Evolutionary conservation across 208 protist genomes (phyloP).

Genomic region (Acanthamoeba divionensis): DNA sequence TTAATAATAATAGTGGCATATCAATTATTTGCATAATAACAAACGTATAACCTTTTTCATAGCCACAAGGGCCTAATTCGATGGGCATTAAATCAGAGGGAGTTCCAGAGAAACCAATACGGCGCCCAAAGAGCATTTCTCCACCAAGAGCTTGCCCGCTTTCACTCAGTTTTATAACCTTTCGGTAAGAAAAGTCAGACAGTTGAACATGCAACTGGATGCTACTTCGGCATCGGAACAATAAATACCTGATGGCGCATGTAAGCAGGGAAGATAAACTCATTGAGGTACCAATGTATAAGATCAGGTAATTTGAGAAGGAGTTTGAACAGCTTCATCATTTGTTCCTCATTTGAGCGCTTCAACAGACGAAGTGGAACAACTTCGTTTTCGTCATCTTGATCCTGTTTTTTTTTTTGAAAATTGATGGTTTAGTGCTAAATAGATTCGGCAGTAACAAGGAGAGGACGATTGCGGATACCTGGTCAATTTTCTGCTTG

Average conservation of each 20-base stretch:
- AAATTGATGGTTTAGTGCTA: background rate
- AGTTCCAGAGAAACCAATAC: slow-evolving; percentile 92
- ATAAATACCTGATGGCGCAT: slow-evolving; percentile 64
- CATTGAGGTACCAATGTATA: slow-evolving; percentile 51
- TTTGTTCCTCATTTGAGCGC: slow-evolving; percentile 68
- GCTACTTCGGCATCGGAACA: background rate
- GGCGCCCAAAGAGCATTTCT: slow-evolving; percentile 88
- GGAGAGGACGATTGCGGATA: background rate
- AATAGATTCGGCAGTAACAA: background rate
- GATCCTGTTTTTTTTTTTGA: background rate
- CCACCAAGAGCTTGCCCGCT: slow-evolving; percentile 91
- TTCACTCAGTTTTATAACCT: slow-evolving; percentile 71
- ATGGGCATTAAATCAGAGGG: slow-evolving; percentile 90
- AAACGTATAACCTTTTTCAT: slow-evolving; percentile 78
- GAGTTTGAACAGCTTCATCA: slow-evolving; percentile 71
- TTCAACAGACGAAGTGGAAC: slow-evolving; percentile 65
- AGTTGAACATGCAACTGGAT: background rate
- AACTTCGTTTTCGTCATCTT: slow-evolving; percentile 44
- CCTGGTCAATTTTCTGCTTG: background rate
- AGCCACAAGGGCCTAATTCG: slow-evolving; percentile 90
- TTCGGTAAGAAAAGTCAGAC: too few relatives aligned
- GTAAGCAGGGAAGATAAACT: slow-evolving; percentile 71
- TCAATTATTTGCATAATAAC: background rate
- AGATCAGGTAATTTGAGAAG: slow-evolving; percentile 54
- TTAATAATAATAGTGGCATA: background rate